A percentile compares a stretch with the other conserved stretches of the same genome.
These are phyloP conservation scores for Colletotrichum tanaceti DNA, from an alignment of 2,329 filamentous ascomycete species.

Conservation along the genomic window DNA sequence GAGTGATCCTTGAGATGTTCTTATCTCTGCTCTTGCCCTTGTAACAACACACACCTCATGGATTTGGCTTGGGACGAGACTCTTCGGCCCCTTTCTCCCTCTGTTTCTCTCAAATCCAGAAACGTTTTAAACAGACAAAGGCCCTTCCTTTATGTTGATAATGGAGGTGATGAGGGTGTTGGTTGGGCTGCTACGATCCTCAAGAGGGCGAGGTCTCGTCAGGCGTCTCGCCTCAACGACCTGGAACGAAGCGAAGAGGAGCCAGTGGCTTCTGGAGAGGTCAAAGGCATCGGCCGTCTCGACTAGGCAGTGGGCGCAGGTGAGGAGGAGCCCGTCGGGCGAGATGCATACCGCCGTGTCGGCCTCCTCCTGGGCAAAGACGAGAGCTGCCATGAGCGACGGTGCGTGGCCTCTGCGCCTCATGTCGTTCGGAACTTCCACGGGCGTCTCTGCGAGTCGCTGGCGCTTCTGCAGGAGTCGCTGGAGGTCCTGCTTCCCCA, in stretches of 20 bases:
- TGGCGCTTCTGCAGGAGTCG: constrained; percentile 36
- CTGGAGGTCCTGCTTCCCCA: constrained; percentile 20
- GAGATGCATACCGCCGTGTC: constrained; percentile 64
- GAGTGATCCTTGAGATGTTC: neutral
- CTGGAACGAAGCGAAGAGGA: constrained; percentile 56
- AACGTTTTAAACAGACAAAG: too few species aligned
- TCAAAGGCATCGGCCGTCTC: constrained; percentile 53
- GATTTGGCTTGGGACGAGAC: neutral
- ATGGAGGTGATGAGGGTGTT: constrained; percentile 4
- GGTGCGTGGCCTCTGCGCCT: neutral
- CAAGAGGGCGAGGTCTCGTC: constrained; percentile 60
- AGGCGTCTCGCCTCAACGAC: constrained; percentile 55
- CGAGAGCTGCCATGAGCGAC: constrained; percentile 49
- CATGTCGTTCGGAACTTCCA: constrained; percentile 29
- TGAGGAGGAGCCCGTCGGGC: constrained; percentile 57
- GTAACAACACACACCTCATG: too few species aligned
- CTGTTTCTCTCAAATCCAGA: neutral
- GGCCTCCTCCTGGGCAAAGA: constrained; percentile 62
- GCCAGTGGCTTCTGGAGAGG: constrained; percentile 49
- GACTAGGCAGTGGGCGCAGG: constrained; percentile 63
- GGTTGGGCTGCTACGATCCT: constrained; percentile 49
- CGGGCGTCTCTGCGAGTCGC: constrained; percentile 29
- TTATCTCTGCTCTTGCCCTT: neutral
- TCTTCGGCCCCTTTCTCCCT: too few species aligned
- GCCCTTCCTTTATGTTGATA: too few species aligned